These are phyloP conservation scores for Pelagophyceae sp. DNA, from an alignment of 352 stramenopile genomes.

Conservation along the genomic window DNA sequence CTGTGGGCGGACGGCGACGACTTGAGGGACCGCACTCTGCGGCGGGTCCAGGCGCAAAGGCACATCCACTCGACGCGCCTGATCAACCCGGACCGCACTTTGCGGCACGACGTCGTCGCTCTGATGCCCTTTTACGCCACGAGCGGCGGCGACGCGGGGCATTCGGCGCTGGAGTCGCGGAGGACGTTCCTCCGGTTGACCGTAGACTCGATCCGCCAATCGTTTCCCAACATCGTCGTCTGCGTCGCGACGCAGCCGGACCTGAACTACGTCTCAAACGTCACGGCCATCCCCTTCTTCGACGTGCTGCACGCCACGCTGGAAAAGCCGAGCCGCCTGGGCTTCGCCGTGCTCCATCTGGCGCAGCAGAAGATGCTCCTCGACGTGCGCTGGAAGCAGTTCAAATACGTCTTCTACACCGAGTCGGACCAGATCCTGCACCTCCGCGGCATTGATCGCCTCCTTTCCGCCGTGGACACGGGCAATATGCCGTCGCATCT, in stretches of 20 bases:
- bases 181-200: not conserved
- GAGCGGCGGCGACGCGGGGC: not conserved
- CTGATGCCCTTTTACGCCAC: slow-evolving; percentile 18
- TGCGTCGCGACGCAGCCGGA: slow-evolving; percentile 9
- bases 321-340: not conserved
- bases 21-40: not conserved
- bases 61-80: not conserved
- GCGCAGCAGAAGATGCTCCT: not conserved
- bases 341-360: not conserved
- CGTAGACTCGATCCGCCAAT: not conserved
- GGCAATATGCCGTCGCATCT: not conserved
- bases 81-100: not conserved
- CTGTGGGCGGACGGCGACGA: not conserved
- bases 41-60: not conserved
- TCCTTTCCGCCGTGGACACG: not conserved
- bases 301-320: not conserved
- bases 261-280: not conserved
- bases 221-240: not conserved
- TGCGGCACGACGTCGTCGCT: not conserved
- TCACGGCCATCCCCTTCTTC: not conserved
- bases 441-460: not conserved
- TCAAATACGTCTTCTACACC: slow-evolving; percentile 18
- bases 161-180: not conserved
- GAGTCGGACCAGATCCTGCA: slow-evolving; percentile 16
- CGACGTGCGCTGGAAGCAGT: not conserved